Percentiles rank a stretch among this genome's conserved stretches.
phyloP scores from a whole-genome alignment of 352 stramenopile genomes.

The Plasmopara muralis region DNA sequence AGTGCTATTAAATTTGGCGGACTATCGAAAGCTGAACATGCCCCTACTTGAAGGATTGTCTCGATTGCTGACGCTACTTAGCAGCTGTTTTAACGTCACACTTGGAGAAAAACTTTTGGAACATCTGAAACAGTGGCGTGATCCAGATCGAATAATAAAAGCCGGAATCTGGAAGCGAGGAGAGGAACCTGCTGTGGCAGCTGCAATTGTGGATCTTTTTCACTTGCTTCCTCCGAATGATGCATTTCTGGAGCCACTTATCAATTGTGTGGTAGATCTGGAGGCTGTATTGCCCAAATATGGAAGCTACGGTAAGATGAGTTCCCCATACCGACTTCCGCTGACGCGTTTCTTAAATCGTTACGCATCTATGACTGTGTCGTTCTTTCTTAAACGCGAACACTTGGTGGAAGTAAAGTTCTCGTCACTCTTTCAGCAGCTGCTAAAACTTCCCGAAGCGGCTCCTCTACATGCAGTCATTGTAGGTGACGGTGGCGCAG shows the following conservation, averaged over 20 bases:
- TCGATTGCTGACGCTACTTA: conserved; percentile 90
- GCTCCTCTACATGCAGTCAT: conserved; percentile 84
- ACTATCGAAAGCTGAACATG: conserved; percentile 96
- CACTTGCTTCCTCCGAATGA: conserved; percentile 91
- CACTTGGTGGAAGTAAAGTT: conserved; percentile 83
- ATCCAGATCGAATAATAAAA: conserved; percentile 88
- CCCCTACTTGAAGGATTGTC: conserved; percentile 91
- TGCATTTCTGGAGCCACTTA: conserved; percentile 93
- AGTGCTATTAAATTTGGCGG: conserved; percentile 93
- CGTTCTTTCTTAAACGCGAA: conserved; percentile 86
- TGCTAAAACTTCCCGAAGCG: conserved; percentile 90
- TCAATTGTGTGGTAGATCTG: conserved; percentile 93
- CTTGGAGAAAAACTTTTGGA: conserved; percentile 96
- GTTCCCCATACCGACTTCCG: conserved; percentile 89
- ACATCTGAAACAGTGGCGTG: conserved; percentile 92
- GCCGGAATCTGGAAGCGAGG: conserved; percentile 90
- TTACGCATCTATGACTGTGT: conserved; percentile 75
- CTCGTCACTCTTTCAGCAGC: conserved; percentile 90
- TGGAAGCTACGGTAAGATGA: conserved; percentile 82
- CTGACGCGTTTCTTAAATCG: conserved; percentile 92
- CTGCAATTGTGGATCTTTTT: conserved; percentile 95
- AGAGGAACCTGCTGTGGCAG: conserved; percentile 92
- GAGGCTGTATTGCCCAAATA: conserved; percentile 90
- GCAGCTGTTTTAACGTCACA: conserved; percentile 97
- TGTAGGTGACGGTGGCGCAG: conserved; percentile 76